Evolutionary conservation across 371 early-diverging fungal genomes (phyloP), one percentile per base, ranked within the genome.

Genomic region (Nematocida sp.): DNA sequence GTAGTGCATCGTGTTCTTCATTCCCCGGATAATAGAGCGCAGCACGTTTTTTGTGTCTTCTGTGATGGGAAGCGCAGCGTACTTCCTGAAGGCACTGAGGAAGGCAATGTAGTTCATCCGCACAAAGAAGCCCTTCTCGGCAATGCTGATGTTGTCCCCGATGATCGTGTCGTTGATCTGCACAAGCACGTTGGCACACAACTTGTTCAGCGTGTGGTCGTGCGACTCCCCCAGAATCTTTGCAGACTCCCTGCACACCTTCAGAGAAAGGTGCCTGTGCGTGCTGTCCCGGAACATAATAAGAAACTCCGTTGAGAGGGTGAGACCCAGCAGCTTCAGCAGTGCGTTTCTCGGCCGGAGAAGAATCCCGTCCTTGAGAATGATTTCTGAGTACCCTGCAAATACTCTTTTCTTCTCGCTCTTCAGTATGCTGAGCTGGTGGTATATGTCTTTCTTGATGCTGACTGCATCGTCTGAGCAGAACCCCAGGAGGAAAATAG

Each of bases 1-100:
- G 51, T 70, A 70, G 60, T 70, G 74, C 74, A 70, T 70, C 41
- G 74, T 70, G 63, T 70, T 70, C 45, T 70, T 70, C 74, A 70
- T 70, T 21, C 74, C 74, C 36, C 74, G 58, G 25, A 70, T 70
- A 15, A 70, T 37, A 25, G 74, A 70, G 19, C 74, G 31, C 27
- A 70, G 54, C 37, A 70, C 74, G 36, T 62, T 70, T 53, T 70
- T 70, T 48, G 58, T 70, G n/a, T 70, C 74, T 23, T 70, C 74
- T 27, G 74, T 56, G 25, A 70, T 48, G 21, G 25, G 11, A 8
- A 70, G 32, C 50, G 46, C 11, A 17, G 43, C 25, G 51, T 70
- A 70, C 25, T 62, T 57, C 27, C 49, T 58, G 32, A 70, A 70
- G 7, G 74, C 74, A 0, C 23, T 27, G 8, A 62, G 25, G 38